Base-by-base conservation (phyloP, 2,329 filamentous ascomycete species). In the Aspergillus clavatus region DNA sequence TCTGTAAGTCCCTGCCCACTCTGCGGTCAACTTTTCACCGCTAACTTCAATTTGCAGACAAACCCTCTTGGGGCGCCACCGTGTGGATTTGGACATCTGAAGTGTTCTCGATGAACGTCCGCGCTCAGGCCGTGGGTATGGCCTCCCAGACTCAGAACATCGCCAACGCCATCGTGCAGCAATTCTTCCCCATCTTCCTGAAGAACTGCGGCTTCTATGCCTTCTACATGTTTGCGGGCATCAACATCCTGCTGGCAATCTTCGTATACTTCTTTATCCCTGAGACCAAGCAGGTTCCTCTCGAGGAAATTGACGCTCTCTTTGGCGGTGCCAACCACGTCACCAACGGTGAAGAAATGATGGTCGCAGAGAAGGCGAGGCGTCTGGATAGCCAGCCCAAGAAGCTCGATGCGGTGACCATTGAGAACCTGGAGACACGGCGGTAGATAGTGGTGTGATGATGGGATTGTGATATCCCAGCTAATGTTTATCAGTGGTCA, bases 11-110 rank as follows among this genome's bases (percentile, higher is more conserved):
- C 11, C 19, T n/a, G n/a, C n/a, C n/a, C 23, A 2, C 24, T 21
- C 23, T 6, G 14, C 7, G 14, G 37, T 54, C 14, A 46, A 47
- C 37, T n/a, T 45, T 24, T 45, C 44, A 18, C 21, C 29, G n/a
- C 5, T 18, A 14, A 24, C 59, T 66, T 60, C 70, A 51, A 47
- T 23, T n/a, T 7, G 11, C 36, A 75, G 72, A 86, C 68, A 86
- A 86, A 61, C 82, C 82, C 3, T 82, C 79, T 0, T 85, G 82
- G 81, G 82, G 82, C 40, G 82, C 82, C 2, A 84, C 81, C 4
- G 79, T 81, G 14, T 86, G 83, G 82, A 85, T 86, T 61, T 85
- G 79, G 78, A 86, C 82, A 0, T 75, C 80, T 2, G 82, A 86
- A 54, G 72, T 86, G 47, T 86, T 86, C 71, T 81, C 76, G 43